phyloP scores from a whole-genome alignment of 1,284 basidiomycete genomes.

The Moesziomyces globuligerus region DNA sequence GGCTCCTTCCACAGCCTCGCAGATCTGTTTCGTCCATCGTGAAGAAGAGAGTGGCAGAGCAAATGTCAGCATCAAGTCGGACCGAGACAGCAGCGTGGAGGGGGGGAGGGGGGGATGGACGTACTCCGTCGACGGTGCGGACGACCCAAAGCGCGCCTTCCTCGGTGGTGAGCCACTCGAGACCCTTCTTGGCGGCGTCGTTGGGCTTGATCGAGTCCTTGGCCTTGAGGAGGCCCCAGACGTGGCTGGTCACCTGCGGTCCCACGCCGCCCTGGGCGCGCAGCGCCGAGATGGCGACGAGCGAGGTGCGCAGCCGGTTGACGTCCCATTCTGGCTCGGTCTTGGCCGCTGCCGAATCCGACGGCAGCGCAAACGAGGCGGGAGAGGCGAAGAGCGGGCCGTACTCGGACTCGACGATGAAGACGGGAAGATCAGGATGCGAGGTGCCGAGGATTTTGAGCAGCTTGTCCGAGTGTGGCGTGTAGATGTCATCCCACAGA shows the following conservation, averaged over 20 bases:
- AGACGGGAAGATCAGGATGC: constrained; percentile 75
- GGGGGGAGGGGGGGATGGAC: constrained; percentile 2
- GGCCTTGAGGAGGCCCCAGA: constrained; percentile 91
- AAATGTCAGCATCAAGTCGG: neutral
- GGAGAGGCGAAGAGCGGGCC: constrained; percentile 81
- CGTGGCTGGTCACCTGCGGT: constrained; percentile 89
- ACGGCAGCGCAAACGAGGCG: constrained; percentile 71
- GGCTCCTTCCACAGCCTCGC: constrained; percentile 54
- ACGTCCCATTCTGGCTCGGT: constrained; percentile 72
- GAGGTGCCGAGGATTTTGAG: constrained; percentile 85
- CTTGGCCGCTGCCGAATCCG: constrained; percentile 53
- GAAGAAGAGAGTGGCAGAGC: neutral
- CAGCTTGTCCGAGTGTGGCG: constrained; percentile 87
- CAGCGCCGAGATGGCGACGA: constrained; percentile 89
- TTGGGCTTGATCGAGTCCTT: constrained; percentile 64
- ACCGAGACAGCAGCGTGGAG: too few species aligned
- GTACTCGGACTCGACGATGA: constrained; percentile 90
- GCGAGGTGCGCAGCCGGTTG: constrained; percentile 84
- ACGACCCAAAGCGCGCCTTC: constrained; percentile 93
- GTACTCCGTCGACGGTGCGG: constrained; percentile 77
- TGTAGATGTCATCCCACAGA: constrained; percentile 88
- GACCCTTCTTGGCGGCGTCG: constrained; percentile 72
- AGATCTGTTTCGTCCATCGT: constrained; percentile 24
- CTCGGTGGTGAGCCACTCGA: constrained; percentile 81
- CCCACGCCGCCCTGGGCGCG: constrained; percentile 86